Base-by-base conservation (phyloP, 371 early-diverging fungal species). In the Apophysomyces elegans region DNA sequence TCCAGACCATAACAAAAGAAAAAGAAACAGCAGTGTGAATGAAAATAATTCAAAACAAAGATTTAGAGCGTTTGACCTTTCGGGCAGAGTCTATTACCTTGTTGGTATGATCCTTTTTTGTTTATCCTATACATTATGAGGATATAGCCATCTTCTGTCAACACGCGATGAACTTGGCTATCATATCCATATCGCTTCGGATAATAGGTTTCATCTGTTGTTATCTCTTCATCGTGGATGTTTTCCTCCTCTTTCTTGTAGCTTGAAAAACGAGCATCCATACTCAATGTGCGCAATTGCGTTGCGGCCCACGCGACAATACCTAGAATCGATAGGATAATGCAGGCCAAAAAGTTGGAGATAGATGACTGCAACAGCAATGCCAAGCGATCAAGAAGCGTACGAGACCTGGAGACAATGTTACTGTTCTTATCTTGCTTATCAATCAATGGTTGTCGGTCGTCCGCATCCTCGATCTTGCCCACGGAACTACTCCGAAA, bases 91-190 rank as follows among this genome's bases (percentile, higher is more conserved):
- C 57, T 47, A 18, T 7, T 39, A 13, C 21, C 56, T 38, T 16
- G 7, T 37, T 46, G 6, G 54, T 59, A 21, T 5, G 32, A 26
- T 12, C 50, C 67, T 39, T 74, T 64, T 66, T 67, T 69, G n/a
- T 21, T 67, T 14, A 84, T 62, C 16, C 79, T 61, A 62, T 81
- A 75, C 70, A 81, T 70, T 26, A 59, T 62, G 13, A 84, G 67
- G 11, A 81, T 62, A 64, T 79, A 77, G 0, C 84, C 84, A 61
- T 84, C 84, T 35, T 75, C 66, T n/a, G 84, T 81, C 3, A 75
- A 56, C 0, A 78, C 74, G 21, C 76, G 67, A 50, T 78, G 73
- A 13, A 39, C 41, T 36, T 77, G 73, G 37, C 76, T 71, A 5
- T 59, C 37, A 58, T 80, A 84, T 14, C 84, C 84, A 76, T 78